Evolutionary conservation across 192 early-diverging fungal genomes (phyloP).

Genomic region (Dissophora globulifera): DNA sequence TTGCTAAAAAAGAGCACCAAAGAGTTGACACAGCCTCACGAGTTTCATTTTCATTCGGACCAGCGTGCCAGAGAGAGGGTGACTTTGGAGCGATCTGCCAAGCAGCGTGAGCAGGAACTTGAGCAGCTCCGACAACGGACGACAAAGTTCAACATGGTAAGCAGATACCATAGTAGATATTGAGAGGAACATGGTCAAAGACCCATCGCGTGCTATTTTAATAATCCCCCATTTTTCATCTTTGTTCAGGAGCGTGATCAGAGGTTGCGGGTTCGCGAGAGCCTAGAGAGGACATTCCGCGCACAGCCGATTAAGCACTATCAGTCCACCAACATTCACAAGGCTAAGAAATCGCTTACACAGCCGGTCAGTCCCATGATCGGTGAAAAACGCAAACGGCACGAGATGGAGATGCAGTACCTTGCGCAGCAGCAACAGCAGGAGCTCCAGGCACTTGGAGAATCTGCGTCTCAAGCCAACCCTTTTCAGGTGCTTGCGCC

Average conservation of each 20-base stretch:
- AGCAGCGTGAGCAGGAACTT: conserved; percentile 55
- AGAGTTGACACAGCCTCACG: conserved; percentile 30
- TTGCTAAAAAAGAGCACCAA: conserved; percentile 43
- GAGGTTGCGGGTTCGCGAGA: conserved; percentile 10
- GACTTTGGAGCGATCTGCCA: conserved; percentile 54
- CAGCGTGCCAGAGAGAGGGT: conserved; percentile 63
- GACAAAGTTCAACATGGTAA: conserved; percentile 25
- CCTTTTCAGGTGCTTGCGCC: neutral
- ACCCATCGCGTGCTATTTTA: no score
- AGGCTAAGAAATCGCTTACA: conserved; percentile 61
- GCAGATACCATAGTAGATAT: no score
- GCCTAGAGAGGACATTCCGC: conserved; percentile 40
- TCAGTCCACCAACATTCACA: conserved; percentile 55
- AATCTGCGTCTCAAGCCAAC: neutral
- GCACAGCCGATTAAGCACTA: conserved; percentile 59
- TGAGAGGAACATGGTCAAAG: no score
- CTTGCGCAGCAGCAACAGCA: conserved; percentile 20
- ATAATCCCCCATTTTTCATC: no score
- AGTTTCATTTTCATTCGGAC: conserved; percentile 58
- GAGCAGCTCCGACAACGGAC: conserved; percentile 41
- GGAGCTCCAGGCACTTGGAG: neutral
- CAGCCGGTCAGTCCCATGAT: conserved; percentile 52
- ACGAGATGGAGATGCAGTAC: conserved; percentile 42
- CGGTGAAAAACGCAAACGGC: conserved; percentile 43
- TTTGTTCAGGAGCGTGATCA: conserved; percentile 33